A percentile compares a stretch with the other conserved stretches of the same genome.
These are phyloP conservation scores for Dipteronia sinensis DNA, from an alignment of 345 rosid species.

Conservation along the genomic window DNA sequence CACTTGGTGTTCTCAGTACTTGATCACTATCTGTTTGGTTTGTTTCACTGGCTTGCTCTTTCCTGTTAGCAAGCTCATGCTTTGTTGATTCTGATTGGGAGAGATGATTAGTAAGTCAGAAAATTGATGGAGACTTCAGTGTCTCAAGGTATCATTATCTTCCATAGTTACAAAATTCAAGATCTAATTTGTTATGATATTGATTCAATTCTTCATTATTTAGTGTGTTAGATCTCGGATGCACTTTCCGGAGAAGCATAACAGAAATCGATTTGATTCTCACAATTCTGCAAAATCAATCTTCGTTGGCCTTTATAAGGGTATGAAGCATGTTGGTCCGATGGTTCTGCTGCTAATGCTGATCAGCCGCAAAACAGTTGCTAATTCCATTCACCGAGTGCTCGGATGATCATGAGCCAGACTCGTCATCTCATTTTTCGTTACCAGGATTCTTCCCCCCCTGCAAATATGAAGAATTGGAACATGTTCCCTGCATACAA, in stretches of 20 bases:
- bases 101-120: too few species aligned
- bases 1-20: slow-evolving; percentile 74
- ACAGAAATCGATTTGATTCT: not conserved
- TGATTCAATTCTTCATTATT: not conserved
- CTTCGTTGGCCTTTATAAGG: slow-evolving; percentile 18
- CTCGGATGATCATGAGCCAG: not conserved
- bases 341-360: not conserved
- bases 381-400: not conserved
- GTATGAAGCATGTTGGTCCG: slow-evolving; percentile 66
- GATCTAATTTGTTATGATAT: not conserved
- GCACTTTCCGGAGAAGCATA: not conserved
- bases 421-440: too few species aligned
- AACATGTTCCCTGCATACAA: not conserved
- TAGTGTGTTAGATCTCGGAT: not conserved
- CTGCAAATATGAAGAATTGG: too few species aligned
- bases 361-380: not conserved
- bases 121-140: too few species aligned
- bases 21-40: slow-evolving; percentile 61
- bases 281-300: not conserved
- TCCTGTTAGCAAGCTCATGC: slow-evolving; percentile 67
- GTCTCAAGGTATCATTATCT: not conserved
- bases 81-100: slow-evolving; percentile 50
- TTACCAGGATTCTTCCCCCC: too few species aligned
- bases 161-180: not conserved
- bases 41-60: slow-evolving; percentile 64